Conservation (phyloP, 768 basidiomycete species). For the Pulveroboletus sp. region DNA sequence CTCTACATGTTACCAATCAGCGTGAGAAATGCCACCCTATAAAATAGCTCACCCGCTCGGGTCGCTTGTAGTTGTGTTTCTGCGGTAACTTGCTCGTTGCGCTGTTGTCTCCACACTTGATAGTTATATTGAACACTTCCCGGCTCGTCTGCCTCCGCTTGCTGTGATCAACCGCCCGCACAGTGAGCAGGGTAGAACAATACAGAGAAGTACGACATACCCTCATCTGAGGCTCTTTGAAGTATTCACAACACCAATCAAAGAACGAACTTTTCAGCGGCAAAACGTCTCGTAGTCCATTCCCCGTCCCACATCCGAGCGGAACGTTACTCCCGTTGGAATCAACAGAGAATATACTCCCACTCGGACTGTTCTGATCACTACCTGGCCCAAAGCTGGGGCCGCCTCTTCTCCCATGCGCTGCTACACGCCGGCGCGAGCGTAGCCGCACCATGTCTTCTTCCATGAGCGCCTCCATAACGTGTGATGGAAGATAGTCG, state of each 20-base stretch:
- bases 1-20: slow-evolving; percentile 38
- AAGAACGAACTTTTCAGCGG: slow-evolving; percentile 91
- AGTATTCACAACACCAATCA: slow-evolving; percentile 97
- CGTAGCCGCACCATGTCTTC: slow-evolving; percentile 92
- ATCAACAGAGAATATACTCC: slow-evolving; percentile 76
- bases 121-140: slow-evolving; percentile 93
- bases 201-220: slow-evolving; percentile 42
- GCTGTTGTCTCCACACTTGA: slow-evolving; percentile 89
- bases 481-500: slow-evolving; percentile 70
- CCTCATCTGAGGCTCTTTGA: slow-evolving; percentile 98
- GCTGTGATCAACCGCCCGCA: slow-evolving; percentile 43
- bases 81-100: slow-evolving; percentile 77
- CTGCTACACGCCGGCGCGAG: slow-evolving; percentile 52
- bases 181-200: slow-evolving; percentile 8
- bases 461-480: slow-evolving; percentile 87
- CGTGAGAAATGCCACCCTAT: slow-evolving; percentile 19
- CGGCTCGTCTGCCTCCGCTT: slow-evolving; percentile 94
- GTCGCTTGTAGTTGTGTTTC: slow-evolving; percentile 69
- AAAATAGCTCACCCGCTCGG: slow-evolving; percentile 60
- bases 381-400: slow-evolving; percentile 37
- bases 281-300: slow-evolving; percentile 78
- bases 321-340: slow-evolving; percentile 66
- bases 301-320: slow-evolving; percentile 75
- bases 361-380: slow-evolving; percentile 63
- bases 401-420: slow-evolving; percentile 43